A percentile compares a stretch with the other conserved stretches of the same genome.
phyloP scores from a whole-genome alignment of 192 early-diverging fungal species.

The Funneliformis mosseae region DNA sequence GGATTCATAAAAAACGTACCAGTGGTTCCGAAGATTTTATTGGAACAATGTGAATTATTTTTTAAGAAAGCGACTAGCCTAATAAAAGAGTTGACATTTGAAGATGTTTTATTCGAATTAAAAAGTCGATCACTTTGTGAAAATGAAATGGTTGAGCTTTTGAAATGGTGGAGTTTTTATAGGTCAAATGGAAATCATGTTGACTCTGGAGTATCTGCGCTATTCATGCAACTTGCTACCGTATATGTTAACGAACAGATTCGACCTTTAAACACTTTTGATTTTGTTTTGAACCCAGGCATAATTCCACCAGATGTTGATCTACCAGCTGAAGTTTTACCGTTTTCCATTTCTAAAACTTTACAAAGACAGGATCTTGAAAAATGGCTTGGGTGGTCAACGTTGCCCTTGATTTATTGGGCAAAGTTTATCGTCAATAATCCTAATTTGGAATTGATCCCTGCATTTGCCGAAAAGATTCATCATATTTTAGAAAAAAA shows the following conservation, averaged over 20 bases:
- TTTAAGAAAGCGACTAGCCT: constrained; percentile 51
- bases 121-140: constrained; percentile 52
- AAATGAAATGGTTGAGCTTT: constrained; percentile 63
- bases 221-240: constrained; percentile 38
- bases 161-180: constrained; percentile 78
- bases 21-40: constrained; percentile 52
- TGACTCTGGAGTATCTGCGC: constrained; percentile 59
- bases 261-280: constrained; percentile 52
- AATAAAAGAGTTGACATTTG: constrained; percentile 54
- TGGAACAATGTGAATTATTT: constrained; percentile 56
- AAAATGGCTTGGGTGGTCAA: constrained; percentile 7
- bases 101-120: constrained; percentile 72
- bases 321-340: not conserved
- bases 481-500: constrained; percentile 56
- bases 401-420: not conserved
- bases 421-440: not conserved
- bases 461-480: constrained; percentile 69
- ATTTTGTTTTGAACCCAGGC: constrained; percentile 58
- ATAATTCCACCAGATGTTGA: constrained; percentile 6
- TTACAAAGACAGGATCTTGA: constrained; percentile 14
- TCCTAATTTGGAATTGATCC: constrained; percentile 35
- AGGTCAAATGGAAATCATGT: constrained; percentile 8
- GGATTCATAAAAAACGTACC: constrained; percentile 70
- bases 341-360: not conserved
- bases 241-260: constrained; percentile 34